Evolutionary conservation across 2,329 filamentous ascomycete genomes (phyloP).

Genomic region (Ophiocordyceps camponoti-leonardi): DNA sequence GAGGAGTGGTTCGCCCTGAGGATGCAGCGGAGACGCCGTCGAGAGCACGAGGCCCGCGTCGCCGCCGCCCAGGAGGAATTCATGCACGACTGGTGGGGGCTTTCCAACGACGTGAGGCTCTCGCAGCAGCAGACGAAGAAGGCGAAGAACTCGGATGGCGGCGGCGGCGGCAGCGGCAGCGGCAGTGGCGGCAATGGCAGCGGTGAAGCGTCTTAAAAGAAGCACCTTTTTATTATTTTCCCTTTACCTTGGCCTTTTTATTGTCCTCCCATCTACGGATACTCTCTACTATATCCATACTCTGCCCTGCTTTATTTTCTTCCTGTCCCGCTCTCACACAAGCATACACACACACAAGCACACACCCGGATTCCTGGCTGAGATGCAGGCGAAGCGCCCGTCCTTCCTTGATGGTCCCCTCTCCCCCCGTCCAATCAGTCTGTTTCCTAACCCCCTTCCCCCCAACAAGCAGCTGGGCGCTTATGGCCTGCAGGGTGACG

Average conservation of each 20-base stretch:
- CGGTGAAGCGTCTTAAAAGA: conserved; percentile 19
- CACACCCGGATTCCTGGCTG: conserved; percentile 1
- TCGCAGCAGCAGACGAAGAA: conserved; percentile 24
- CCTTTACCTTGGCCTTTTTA: too few species aligned
- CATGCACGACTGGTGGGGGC: conserved; percentile 49
- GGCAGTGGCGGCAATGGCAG: too few species aligned
- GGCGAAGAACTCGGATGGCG: not conserved
- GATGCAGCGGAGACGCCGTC: conserved; percentile 49
- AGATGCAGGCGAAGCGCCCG: too few species aligned
- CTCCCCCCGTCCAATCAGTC: too few species aligned
- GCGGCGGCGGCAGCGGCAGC: too few species aligned
- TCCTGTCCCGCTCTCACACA: too few species aligned
- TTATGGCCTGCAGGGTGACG: not conserved
- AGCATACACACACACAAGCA: too few species aligned
- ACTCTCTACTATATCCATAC: too few species aligned
- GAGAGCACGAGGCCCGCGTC: conserved; percentile 44
- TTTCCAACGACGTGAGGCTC: conserved; percentile 38
- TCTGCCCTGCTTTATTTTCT: too few species aligned
- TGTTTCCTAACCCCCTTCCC: not conserved
- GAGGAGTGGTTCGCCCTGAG: conserved; percentile 84
- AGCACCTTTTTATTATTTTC: not conserved
- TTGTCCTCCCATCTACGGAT: too few species aligned
- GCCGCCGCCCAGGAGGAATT: conserved; percentile 47
- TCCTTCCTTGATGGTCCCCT: too few species aligned
- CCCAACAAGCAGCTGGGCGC: not conserved